A percentile compares a stretch with the other conserved stretches of the same genome.
phyloP scores from a whole-genome alignment of 129 eudicot species.

The sunflower (Helianthus annuus) region HanXRQr2.0-SUNRISE NC_035437.2:109648438-109648937 shows the following conservation, averaged over 20 bases:
- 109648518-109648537: not conserved
- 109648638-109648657: conserved; percentile 11
- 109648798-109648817: conserved; percentile 9
- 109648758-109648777: no score
- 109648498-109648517: not conserved
- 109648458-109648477: not conserved
- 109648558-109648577: not conserved
- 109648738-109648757: not conserved
- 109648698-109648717: conserved; percentile 8
- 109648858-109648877: not conserved
- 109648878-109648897: not conserved
- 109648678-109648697: no score
- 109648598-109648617: not conserved
- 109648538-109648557: not conserved
- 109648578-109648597: conserved; percentile 5
- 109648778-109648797: not conserved
- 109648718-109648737: not conserved
- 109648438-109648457: not conserved
- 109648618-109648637: conserved; percentile 7
- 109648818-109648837: conserved; percentile 11
- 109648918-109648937: conserved; percentile 13
- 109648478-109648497: not conserved
- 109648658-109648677: not conserved
- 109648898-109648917: conserved; percentile 7
- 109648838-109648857: not conserved